A percentile compares a stretch with the other conserved stretches of the same genome.
Evolutionary conservation across 257 asterid genomes (phyloP).

Genomic region (Thymus quinquecostatus): DNA sequence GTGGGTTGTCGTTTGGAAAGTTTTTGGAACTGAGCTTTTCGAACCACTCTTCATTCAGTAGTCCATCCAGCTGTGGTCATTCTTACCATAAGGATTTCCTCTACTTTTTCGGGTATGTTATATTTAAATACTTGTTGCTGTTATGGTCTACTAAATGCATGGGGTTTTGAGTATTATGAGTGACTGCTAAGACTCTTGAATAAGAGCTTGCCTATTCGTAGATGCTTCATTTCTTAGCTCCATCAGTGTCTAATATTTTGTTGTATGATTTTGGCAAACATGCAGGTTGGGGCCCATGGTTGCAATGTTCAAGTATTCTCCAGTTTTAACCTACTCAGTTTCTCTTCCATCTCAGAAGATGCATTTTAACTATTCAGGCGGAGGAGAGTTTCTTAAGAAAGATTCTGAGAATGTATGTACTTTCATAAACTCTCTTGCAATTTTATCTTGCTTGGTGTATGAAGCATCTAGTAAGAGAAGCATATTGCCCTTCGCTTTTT

Average conservation of each 20-base stretch:
- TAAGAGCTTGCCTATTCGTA: background rate
- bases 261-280: slow-evolving; percentile 16
- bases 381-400: slow-evolving; percentile 63
- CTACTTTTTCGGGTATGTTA: slow-evolving; percentile 86
- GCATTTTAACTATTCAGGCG: slow-evolving; percentile 61
- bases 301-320: slow-evolving; percentile 82
- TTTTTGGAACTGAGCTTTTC: slow-evolving; percentile 92
- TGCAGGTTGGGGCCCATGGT: slow-evolving; percentile 93
- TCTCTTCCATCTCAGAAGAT: slow-evolving; percentile 79
- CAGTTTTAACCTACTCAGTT: slow-evolving; percentile 77
- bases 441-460: slow-evolving; percentile 26
- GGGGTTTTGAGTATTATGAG: slow-evolving; percentile 6
- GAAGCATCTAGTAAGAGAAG: slow-evolving; percentile 14
- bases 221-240: slow-evolving; percentile 3
- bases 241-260: slow-evolving; percentile 12
- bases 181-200: background rate
- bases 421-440: slow-evolving; percentile 22
- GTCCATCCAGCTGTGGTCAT: slow-evolving; percentile 80
- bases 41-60: slow-evolving; percentile 65
- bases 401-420: slow-evolving; percentile 68
- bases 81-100: slow-evolving; percentile 88
- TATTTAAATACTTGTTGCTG: slow-evolving; percentile 2
- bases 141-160: background rate
- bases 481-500: slow-evolving; percentile 5
- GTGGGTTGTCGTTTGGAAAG: slow-evolving; percentile 90